phyloP scores from a whole-genome alignment of 768 basidiomycete species.

The Russula compacta region DNA sequence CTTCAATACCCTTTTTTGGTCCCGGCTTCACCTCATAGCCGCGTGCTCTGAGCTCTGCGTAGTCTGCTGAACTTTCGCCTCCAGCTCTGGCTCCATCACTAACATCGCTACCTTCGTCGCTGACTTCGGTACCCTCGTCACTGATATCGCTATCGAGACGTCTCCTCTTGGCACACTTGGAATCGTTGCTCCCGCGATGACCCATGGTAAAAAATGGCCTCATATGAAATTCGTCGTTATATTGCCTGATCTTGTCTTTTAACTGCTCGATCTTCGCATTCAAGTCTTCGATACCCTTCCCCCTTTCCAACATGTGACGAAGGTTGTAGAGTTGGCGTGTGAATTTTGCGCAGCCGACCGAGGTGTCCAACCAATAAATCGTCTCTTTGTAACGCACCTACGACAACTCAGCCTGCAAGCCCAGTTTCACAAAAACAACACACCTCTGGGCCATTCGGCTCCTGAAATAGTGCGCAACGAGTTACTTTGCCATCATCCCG shows the following conservation, averaged over 20 bases:
- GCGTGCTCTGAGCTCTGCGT: not conserved
- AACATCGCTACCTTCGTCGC: not conserved
- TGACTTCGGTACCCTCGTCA: too few species aligned
- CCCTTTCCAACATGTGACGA: not conserved
- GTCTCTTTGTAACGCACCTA: not conserved
- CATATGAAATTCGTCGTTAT: too few species aligned
- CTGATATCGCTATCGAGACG: not conserved
- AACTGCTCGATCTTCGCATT: not conserved
- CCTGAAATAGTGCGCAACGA: not conserved
- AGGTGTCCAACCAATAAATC: not conserved
- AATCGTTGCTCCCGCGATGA: too few species aligned
- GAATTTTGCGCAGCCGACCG: not conserved
- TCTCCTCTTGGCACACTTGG: not conserved
- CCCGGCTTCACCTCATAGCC: not conserved
- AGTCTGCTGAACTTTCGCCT: not conserved
- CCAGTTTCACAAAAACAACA: not conserved
- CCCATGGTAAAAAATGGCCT: too few species aligned
- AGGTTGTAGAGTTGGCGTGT: not conserved
- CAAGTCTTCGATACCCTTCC: not conserved
- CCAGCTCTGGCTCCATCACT: not conserved
- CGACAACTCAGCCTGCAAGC: not conserved
- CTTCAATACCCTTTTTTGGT: not conserved
- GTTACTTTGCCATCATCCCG: not conserved
- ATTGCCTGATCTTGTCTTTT: too few species aligned
- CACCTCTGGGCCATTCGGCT: not conserved